Evolutionary conservation across 2,329 filamentous ascomycete species (phyloP).

Genomic region (Stenocarpella maydis): DNA sequence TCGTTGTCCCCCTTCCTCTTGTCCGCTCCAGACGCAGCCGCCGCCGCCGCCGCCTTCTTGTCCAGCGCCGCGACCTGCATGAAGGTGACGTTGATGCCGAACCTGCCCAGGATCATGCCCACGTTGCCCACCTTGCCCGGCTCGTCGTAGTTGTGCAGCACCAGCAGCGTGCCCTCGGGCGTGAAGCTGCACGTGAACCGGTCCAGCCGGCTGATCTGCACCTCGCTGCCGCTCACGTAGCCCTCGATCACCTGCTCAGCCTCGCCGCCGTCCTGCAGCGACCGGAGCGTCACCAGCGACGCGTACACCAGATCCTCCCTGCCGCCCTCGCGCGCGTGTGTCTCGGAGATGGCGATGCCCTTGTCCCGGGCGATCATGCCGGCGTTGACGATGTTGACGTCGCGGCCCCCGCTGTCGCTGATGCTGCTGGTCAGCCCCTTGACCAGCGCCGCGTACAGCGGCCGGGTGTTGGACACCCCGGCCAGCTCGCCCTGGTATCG

Average conservation of each 20-base stretch:
- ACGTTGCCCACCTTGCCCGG: slow-evolving; percentile 86
- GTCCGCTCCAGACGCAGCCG: slow-evolving; percentile 38
- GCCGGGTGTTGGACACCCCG: slow-evolving; percentile 75
- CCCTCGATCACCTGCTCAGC: slow-evolving; percentile 65
- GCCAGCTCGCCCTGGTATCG: slow-evolving; percentile 81
- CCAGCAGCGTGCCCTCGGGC: slow-evolving; percentile 77
- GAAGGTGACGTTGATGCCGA: slow-evolving; percentile 80
- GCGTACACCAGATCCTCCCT: slow-evolving; percentile 70
- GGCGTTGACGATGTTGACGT: slow-evolving; percentile 87
- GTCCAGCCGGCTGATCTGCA: slow-evolving; percentile 77
- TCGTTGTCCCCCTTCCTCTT: slow-evolving; percentile 60
- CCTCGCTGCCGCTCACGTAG: slow-evolving; percentile 69
- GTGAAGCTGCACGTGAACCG: slow-evolving; percentile 78
- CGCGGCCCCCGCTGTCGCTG: slow-evolving; percentile 69
- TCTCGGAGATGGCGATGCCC: slow-evolving; percentile 80
- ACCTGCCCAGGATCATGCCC: slow-evolving; percentile 72
- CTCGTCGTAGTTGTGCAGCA: slow-evolving; percentile 82
- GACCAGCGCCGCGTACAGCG: slow-evolving; percentile 79
- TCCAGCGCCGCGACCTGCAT: slow-evolving; percentile 76
- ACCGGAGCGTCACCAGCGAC: slow-evolving; percentile 74
- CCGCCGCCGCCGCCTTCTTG: slow-evolving; percentile 39
- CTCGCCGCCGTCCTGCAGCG: slow-evolving; percentile 42
- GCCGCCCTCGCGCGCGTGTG: slow-evolving; percentile 69
- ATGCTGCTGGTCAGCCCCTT: slow-evolving; percentile 78
- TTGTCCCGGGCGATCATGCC: slow-evolving; percentile 78